Evolutionary conservation across 768 basidiomycete species (phyloP), one percentile per base, ranked within the genome.

Genomic region (Daedaleopsis nitida): DNA sequence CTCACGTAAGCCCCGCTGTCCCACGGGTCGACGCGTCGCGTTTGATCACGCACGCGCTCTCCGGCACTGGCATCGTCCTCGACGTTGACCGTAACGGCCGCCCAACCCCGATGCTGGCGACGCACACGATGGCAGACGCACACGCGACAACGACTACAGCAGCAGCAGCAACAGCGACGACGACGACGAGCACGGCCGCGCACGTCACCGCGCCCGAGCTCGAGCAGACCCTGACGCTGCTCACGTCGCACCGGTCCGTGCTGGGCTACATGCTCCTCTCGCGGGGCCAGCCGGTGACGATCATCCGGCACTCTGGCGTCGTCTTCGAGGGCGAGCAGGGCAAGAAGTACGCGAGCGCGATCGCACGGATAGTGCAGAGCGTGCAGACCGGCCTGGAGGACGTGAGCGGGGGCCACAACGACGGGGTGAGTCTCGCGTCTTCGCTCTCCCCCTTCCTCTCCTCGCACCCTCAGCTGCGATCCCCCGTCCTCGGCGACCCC

Each of bases 281-380:
- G 3, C 82, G 92, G 5, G 83, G 86, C 0, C 82, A 83, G 49
- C 87, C 87, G 7, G 82, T 85, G 19, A 86, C 87, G 66, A 93
- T 97, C 65, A 89, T 97, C 67, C 82, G 91, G 35, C 88, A 92
- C 67, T 88, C 91, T 0, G 92, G 92, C 14, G 90, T 91, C 55
- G 82, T 92, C 6, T 94, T 94, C 65, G 92, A 94, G 64, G 91
- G 92, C 35, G 92, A 93, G 63, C 87, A 89, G 42, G 92, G 92
- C 23, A 79, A 76, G 70, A 87, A 84, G 66, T 93, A 94, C 61
- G 91, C 92, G 4, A 75, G 80, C 34, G 88, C 84, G 16, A 82
- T 94, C 19, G 84, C 82, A 44, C 77, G 83, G 59, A 94, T 96
- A 39, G 90, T 96, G 2, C 87, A 88, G 68, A 84, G 81, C 60